Base-by-base conservation (phyloP, 306 rosid species). In the Citrullus amarus region DNA sequence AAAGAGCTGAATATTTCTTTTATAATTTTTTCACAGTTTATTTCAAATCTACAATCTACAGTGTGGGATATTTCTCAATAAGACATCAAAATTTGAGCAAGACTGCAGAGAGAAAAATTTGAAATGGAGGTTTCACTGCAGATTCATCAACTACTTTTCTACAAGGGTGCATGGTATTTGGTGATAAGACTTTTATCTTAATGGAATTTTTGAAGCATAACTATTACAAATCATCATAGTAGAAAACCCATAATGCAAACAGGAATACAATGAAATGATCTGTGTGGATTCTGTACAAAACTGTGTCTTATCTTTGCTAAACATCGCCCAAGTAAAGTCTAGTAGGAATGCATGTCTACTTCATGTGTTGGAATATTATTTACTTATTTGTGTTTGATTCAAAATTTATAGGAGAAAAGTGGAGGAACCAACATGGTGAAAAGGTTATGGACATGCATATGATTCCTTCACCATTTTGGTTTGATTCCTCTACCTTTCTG, bases 341-440 rank as follows among this genome's bases (percentile, higher is more conserved):
- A 3, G 65, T 60, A 28, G 38, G 38, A 60, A 60, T 2, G 28
- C 38, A 12, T 17, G 8, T 28, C 38, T 36, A 12, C 28, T 18
- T 65, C 50, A 17, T 65, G 39, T 36, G 50, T 36, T 65, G 2
- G 50, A 20, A 68, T 18, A 12, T 68, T 12, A 55, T 46, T 58
- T 57, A 17, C 41, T 58, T 38, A 34, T 28, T 25, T 22, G 4
- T 62, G 34, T 18, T 62, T 53, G 66, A 25, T 30, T 16, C 51
- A 5, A 17, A 41, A 54, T 13, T 61, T 61, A 13, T 13, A 28
- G 39, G 70, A 79, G 56, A 68, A 25, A 67, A 79, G 77, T 22
- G 34, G 79, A 3, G 79, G 77, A 85, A 84, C 87, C 78, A 84
- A 80, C 80, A 36, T 65, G 65, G 83, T 79, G 82, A 81, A 81